phyloP scores from a whole-genome alignment of 805 yeast species.

The Wickerhamiella spandovensis region DNA sequence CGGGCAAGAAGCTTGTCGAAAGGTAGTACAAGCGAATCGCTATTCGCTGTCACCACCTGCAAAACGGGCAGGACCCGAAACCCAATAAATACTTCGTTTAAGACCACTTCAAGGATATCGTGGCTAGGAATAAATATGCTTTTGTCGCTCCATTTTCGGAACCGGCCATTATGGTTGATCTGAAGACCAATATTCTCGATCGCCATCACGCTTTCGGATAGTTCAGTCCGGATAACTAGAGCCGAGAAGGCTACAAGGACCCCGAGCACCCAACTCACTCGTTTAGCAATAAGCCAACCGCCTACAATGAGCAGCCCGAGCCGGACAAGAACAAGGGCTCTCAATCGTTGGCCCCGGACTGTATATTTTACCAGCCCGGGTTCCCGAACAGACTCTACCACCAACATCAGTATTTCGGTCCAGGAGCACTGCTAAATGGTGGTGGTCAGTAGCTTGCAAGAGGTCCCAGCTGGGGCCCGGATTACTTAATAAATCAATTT shows the following conservation, averaged over 20 bases:
- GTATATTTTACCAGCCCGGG: background rate
- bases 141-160: constrained; percentile 17
- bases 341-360: background rate
- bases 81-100: constrained; percentile 64
- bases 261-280: background rate
- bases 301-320: background rate
- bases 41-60: constrained; percentile 39
- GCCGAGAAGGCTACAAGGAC: constrained; percentile 6
- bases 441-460: too few relatives aligned
- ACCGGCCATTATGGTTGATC: constrained; percentile 23
- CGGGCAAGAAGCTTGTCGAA: constrained; percentile 17
- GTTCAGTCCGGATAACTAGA: background rate
- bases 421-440: background rate
- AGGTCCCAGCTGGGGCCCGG: too few relatives aligned
- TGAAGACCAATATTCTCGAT: constrained; percentile 38
- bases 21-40: constrained; percentile 21
- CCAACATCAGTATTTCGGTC: background rate
- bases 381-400: background rate
- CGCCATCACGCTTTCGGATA: constrained; percentile 28
- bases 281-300: background rate
- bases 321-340: background rate
- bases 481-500: background rate
- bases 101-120: constrained; percentile 47
- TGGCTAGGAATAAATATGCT: constrained; percentile 42
- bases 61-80: constrained; percentile 54